phyloP scores from a whole-genome alignment of 2,329 filamentous ascomycete species.

The Aspergillus candidus region DNA sequence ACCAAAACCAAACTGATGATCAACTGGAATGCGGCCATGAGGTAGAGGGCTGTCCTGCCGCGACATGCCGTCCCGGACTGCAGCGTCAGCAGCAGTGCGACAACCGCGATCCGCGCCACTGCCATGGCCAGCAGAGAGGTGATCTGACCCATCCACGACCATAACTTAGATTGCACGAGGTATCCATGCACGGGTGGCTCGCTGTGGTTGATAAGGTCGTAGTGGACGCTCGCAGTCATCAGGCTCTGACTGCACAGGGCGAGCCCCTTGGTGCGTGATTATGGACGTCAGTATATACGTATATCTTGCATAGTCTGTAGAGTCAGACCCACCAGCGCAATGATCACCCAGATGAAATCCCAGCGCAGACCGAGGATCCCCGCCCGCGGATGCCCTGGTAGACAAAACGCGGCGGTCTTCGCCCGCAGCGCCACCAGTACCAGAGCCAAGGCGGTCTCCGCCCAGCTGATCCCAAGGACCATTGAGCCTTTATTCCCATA shows the following conservation, averaged over 20 bases:
- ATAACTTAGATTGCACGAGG: conserved; percentile 12
- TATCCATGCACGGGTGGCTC: conserved; percentile 1
- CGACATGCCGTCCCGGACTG: conserved; percentile 9
- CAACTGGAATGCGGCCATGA: conserved; percentile 9
- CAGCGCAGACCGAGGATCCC: conserved; percentile 15
- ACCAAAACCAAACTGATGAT: conserved; percentile 13
- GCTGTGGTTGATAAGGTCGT: conserved; percentile 15
- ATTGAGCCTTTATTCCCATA: conserved; percentile 6
- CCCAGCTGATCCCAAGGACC: conserved; percentile 16
- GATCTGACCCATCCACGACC: conserved; percentile 15
- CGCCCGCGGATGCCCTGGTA: conserved; percentile 3
- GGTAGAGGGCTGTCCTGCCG: conserved; percentile 11
- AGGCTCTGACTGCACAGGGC: conserved; percentile 9
- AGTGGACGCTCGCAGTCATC: conserved; percentile 13
- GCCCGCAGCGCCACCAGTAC: conserved; percentile 13
- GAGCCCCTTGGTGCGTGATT: conserved; percentile 1
- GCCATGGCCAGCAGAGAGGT: conserved; percentile 11
- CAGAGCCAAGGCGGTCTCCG: conserved; percentile 12
- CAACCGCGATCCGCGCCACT: conserved; percentile 11
- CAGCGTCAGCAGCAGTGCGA: conserved; percentile 13
- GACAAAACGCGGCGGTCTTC: conserved; percentile 12
- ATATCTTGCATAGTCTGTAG: neutral
- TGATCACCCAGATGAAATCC: conserved; percentile 17
- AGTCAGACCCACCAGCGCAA: conserved; percentile 9
- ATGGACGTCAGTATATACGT: neutral